phyloP scores from a whole-genome alignment of 2,329 filamentous ascomycete genomes.

The Capronia americana region DNA sequence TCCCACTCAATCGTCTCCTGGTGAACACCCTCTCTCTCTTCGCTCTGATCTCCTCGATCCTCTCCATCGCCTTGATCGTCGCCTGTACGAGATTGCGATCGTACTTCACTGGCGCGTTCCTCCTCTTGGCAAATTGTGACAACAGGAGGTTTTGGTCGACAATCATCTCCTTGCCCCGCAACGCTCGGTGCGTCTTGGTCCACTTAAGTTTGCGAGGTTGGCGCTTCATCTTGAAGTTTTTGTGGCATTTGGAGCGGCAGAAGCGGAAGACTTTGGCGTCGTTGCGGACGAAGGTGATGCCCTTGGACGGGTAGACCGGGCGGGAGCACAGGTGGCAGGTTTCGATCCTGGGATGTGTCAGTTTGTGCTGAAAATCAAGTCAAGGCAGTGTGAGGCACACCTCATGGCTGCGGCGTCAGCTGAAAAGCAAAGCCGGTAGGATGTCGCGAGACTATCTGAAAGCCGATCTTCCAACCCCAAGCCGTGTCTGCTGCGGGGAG shows the following conservation, averaged over 20 bases:
- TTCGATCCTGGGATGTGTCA: slow-evolving; percentile 49
- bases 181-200: slow-evolving; percentile 91
- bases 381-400: neutral
- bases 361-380: neutral
- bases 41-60: slow-evolving; percentile 82
- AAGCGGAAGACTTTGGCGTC: slow-evolving; percentile 71
- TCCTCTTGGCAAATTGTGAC: slow-evolving; percentile 80
- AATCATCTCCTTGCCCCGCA: slow-evolving; percentile 84
- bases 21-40: slow-evolving; percentile 91
- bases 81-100: slow-evolving; percentile 87
- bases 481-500: neutral
- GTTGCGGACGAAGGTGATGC: slow-evolving; percentile 72
- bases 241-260: slow-evolving; percentile 72
- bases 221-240: slow-evolving; percentile 95
- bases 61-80: slow-evolving; percentile 90
- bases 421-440: neutral
- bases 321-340: slow-evolving; percentile 75
- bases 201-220: slow-evolving; percentile 96
- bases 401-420: slow-evolving; percentile 7
- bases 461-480: neutral
- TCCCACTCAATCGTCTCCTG: slow-evolving; percentile 90
- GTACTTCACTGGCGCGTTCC: slow-evolving; percentile 95
- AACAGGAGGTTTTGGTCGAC: slow-evolving; percentile 83
- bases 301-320: slow-evolving; percentile 69
- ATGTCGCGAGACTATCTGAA: neutral